Conservation (phyloP, 1,284 basidiomycete species). For the Rugiboletus extremiorientalis region DNA sequence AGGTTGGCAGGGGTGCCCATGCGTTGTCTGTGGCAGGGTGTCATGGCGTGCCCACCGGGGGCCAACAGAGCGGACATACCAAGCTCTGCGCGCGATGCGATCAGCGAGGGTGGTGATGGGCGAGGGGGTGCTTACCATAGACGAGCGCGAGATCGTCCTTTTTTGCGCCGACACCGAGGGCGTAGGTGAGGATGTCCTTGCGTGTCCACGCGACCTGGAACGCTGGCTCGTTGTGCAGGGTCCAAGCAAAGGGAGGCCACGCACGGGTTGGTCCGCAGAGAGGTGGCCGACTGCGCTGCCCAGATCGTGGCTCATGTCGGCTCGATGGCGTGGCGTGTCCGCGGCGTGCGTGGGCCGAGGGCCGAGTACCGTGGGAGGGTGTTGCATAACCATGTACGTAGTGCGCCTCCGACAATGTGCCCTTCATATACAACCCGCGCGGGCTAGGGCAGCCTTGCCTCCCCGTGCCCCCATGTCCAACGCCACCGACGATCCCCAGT, state of each 20-base stretch:
- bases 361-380: too few relatives aligned
- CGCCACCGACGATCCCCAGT: slow-evolving; percentile 14
- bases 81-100: slow-evolving; percentile 28
- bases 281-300: slow-evolving; percentile 27
- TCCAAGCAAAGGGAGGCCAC: background rate
- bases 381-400: too few relatives aligned
- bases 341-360: too few relatives aligned
- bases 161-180: slow-evolving; percentile 33
- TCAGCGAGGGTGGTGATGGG: background rate
- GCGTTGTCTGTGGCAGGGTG: slow-evolving; percentile 39
- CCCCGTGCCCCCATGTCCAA: slow-evolving; percentile 16
- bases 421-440: too few relatives aligned
- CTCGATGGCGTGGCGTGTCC: too few relatives aligned
- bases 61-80: slow-evolving; percentile 15
- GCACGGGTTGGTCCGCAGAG: slow-evolving; percentile 23
- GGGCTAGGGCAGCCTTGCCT: too few relatives aligned
- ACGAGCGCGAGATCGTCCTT: slow-evolving; percentile 31
- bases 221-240: background rate
- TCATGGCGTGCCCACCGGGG: too few relatives aligned
- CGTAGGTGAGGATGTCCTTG: slow-evolving; percentile 33
- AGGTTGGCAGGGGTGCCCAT: slow-evolving; percentile 56
- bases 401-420: too few relatives aligned
- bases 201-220: slow-evolving; percentile 34
- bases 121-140: slow-evolving; percentile 22
- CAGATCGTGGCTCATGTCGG: slow-evolving; percentile 30